Base-by-base conservation (phyloP, 2,329 filamentous ascomycete species). In the Dactylellina sp. region DNA sequence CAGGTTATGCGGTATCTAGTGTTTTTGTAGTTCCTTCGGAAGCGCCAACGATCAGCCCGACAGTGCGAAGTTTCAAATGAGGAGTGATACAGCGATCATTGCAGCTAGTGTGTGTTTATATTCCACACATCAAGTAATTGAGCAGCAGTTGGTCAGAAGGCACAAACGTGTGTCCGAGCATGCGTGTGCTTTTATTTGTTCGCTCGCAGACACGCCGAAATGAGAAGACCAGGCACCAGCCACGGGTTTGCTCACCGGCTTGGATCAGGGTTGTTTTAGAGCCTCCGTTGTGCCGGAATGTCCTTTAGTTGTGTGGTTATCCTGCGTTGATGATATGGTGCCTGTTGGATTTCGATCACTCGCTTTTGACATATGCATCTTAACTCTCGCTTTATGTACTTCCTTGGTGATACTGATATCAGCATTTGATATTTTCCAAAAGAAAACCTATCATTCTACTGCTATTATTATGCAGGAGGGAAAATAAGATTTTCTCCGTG, bases 11-110 rank as follows among this genome's bases (percentile, higher is more conserved):
- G 20, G 47, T 47, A 7, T 11, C 35, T 40, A 22, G n/a, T 6
- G 57, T 32, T 14, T 35, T 7, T 5, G 24, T 25, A 24, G n/a
- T 50, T 24, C 25, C 18, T 28, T 55, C 70, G 70, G 70, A 74
- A 66, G 16, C 12, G 24, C 25, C 55, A 50, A 56, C 28, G 70
- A 74, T 74, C 70, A 55, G 52, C 70, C 70, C 70, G 66, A 44
- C 24, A 18, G 59, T 40, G n/a, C 7, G 11, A 50, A 14, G 14
- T 25, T 60, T 64, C 52, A 64, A 64, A 61, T 56, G 47, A 39
- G 63, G 32, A 53, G 44, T 25, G 4, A 9, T 35, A 53, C 24
- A 55, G 46, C 35, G 53, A 68, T 60, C 56, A 44, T 44, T 37
- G 53, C 53, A 42, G 52, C 52, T 56, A 44, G 52, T 22, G 35